phyloP scores from a whole-genome alignment of 2,329 filamentous ascomycete species.

The Zasmidium cellare region DNA sequence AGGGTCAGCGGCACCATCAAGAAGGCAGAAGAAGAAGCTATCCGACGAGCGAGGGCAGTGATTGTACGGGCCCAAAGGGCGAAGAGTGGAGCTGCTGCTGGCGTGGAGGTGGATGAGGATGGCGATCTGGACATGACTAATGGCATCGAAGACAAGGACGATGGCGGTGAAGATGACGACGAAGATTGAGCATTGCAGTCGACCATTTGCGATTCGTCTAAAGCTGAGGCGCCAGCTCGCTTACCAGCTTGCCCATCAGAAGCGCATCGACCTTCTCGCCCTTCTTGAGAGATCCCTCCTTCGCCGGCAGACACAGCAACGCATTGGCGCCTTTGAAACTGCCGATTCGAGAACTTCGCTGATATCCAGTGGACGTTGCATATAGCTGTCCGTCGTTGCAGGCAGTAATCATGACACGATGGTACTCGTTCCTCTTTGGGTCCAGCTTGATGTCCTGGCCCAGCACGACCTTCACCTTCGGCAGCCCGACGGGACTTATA shows the following conservation, averaged over 20 bases:
- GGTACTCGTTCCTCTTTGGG: slow-evolving; percentile 78
- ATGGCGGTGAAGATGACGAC: slow-evolving; percentile 48
- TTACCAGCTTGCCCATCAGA: slow-evolving; percentile 64
- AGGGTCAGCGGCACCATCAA: slow-evolving; percentile 90
- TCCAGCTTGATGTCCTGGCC: slow-evolving; percentile 75
- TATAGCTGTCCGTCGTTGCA: slow-evolving; percentile 65
- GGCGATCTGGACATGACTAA: slow-evolving; percentile 46
- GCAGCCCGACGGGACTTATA: slow-evolving; percentile 65
- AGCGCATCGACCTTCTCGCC: slow-evolving; percentile 74
- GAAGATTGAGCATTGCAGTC: slow-evolving; percentile 6
- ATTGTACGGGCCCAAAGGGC: slow-evolving; percentile 66
- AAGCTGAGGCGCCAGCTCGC: slow-evolving; percentile 20
- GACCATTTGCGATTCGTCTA: neutral
- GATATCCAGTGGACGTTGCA: slow-evolving; percentile 82
- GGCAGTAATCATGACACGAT: slow-evolving; percentile 73
- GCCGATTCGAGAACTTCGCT: slow-evolving; percentile 85
- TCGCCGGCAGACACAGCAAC: slow-evolving; percentile 71
- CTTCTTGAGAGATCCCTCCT: slow-evolving; percentile 64
- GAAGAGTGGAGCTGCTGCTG: slow-evolving; percentile 4
- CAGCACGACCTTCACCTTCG: slow-evolving; percentile 69
- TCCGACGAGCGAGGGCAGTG: slow-evolving; percentile 71
- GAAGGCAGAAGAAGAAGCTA: slow-evolving; percentile 87
- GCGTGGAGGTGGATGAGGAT: slow-evolving; percentile 24
- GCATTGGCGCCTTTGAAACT: slow-evolving; percentile 89
- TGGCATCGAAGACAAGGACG: slow-evolving; percentile 47